phyloP scores from a whole-genome alignment of 352 stramenopile genomes.

The Bremia lactucae region DNA sequence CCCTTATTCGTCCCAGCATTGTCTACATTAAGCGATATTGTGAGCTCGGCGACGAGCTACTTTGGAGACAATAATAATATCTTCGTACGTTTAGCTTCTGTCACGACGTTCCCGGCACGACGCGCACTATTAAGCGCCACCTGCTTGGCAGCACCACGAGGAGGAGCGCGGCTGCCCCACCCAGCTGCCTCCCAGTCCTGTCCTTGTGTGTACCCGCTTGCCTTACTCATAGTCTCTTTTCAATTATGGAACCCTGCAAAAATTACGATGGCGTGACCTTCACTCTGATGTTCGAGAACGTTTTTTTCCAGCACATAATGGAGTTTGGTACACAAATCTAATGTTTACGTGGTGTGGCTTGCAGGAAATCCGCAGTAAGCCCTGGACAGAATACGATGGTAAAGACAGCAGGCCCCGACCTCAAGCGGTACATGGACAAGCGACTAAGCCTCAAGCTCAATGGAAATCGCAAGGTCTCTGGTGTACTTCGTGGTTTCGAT shows the following conservation, averaged over 20 bases:
- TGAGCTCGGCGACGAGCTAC: too few species aligned
- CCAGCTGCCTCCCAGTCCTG: slow-evolving; percentile 69
- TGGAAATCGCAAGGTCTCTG: slow-evolving; percentile 90
- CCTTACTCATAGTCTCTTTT: slow-evolving; percentile 37
- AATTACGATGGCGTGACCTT: slow-evolving; percentile 16
- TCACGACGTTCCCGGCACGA: slow-evolving; percentile 57
- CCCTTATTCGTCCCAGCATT: slow-evolving; percentile 78
- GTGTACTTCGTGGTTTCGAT: slow-evolving; percentile 91
- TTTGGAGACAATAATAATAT: too few species aligned
- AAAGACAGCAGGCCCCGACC: slow-evolving; percentile 69
- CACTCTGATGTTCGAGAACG: slow-evolving; percentile 22
- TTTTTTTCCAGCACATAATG: slow-evolving; percentile 5
- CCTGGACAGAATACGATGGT: slow-evolving; percentile 38
- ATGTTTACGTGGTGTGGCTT: slow-evolving; percentile 5
- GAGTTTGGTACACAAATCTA: slow-evolving; percentile 4
- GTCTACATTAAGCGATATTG: slow-evolving; percentile 29
- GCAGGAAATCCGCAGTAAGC: neutral
- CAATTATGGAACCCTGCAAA: slow-evolving; percentile 7
- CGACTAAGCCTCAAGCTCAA: slow-evolving; percentile 90
- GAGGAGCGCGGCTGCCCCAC: slow-evolving; percentile 60
- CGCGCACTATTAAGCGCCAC: slow-evolving; percentile 63
- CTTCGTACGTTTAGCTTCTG: slow-evolving; percentile 67
- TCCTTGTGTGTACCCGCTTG: slow-evolving; percentile 55
- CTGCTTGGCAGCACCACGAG: slow-evolving; percentile 50
- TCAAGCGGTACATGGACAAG: slow-evolving; percentile 94